Evolutionary conservation across 805 yeast genomes (phyloP).

Genomic region (Hanseniaspora valbyensis): DNA sequence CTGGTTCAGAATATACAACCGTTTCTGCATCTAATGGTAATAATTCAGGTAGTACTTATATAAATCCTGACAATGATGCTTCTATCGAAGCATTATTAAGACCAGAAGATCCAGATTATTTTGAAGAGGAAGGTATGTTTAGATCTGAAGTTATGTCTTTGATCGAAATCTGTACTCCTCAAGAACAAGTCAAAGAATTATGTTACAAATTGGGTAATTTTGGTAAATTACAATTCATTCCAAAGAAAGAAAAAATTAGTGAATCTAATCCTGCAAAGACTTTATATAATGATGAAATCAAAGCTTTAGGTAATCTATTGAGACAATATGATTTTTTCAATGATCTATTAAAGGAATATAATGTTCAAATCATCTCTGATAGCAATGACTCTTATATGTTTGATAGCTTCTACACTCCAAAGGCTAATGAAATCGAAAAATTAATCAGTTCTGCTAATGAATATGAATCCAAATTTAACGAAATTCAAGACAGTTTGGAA

Average conservation of each 20-base stretch:
- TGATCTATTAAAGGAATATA: constrained; percentile 40
- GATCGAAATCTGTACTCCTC: constrained; percentile 81
- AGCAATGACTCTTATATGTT: constrained; percentile 20
- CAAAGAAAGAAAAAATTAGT: constrained; percentile 27
- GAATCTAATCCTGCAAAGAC: constrained; percentile 74
- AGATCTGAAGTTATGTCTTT: constrained; percentile 96
- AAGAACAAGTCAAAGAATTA: constrained; percentile 78
- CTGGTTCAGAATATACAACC: constrained; percentile 7
- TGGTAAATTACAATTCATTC: constrained; percentile 64
- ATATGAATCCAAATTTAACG: constrained; percentile 63
- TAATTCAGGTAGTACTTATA: background rate
- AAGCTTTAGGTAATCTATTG: constrained; percentile 74
- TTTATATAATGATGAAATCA: constrained; percentile 79
- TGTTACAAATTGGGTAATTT: constrained; percentile 79
- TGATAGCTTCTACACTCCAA: constrained; percentile 29
- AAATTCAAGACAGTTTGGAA: constrained; percentile 59
- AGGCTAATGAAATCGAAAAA: constrained; percentile 60
- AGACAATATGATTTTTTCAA: constrained; percentile 61
- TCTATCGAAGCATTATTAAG: background rate
- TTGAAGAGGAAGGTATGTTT: constrained; percentile 30
- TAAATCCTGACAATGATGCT: background rate
- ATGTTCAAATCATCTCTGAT: constrained; percentile 33
- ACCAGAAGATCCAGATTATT: background rate
- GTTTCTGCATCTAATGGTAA: background rate
- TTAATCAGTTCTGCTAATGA: constrained; percentile 49